These are phyloP conservation scores for Choiromyces venosus DNA, from an alignment of 495 filamentous ascomycete genomes.

Conservation along the genomic window DNA sequence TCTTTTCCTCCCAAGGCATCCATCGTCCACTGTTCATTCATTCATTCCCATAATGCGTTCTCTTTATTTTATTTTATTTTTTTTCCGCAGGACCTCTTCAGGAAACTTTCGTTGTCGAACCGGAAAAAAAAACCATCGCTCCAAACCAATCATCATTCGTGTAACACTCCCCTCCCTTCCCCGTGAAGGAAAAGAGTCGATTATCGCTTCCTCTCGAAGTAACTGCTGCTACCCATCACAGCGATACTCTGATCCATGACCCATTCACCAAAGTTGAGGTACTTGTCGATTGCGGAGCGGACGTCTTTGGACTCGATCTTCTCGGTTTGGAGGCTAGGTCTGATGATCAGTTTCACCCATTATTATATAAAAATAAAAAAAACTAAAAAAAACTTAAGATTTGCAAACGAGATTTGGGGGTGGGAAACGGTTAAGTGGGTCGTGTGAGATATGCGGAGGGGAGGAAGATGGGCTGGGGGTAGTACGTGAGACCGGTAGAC, in stretches of 20 bases:
- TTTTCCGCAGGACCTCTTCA: neutral
- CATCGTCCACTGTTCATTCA: conserved; percentile 4
- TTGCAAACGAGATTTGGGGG: neutral
- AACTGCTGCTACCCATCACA: conserved; percentile 75
- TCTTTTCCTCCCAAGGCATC: conserved; percentile 12
- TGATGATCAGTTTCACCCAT: conserved; percentile 36
- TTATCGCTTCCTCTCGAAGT: conserved; percentile 83
- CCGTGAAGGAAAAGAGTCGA: conserved; percentile 1
- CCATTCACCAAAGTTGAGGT: conserved; percentile 93
- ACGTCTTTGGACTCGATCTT: conserved; percentile 79
- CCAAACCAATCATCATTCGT: neutral
- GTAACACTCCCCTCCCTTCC: neutral
- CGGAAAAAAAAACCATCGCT: neutral
- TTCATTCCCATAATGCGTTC: conserved; percentile 16
- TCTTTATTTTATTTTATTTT: neutral
- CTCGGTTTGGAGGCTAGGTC: conserved; percentile 74
- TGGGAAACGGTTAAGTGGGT: conserved; percentile 11
- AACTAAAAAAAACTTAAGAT: neutral
- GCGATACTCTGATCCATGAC: conserved; percentile 96
- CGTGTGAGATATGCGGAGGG: conserved; percentile 7
- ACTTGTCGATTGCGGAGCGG: conserved; percentile 87
- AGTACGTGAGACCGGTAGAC: conserved; percentile 95
- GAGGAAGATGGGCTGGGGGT: conserved; percentile 41
- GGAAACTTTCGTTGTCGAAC: neutral
- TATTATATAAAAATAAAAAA: too few relatives aligned